Conservation (phyloP, 2,329 filamentous ascomycete species). For the Colletotrichum sansevieriae region DNA sequence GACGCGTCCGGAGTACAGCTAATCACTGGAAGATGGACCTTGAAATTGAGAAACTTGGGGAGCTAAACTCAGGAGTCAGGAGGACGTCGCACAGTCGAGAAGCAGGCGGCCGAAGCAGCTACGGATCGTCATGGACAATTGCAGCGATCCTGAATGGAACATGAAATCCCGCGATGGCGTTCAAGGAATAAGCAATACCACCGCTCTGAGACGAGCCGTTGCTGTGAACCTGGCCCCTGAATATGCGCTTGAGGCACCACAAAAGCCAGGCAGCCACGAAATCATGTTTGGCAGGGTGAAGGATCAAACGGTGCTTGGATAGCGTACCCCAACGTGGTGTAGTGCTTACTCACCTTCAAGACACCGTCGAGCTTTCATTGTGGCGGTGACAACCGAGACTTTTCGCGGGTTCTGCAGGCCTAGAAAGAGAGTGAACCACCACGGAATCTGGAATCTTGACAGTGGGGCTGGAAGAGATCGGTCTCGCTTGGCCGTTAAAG, state of each 20-base stretch:
- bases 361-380: neutral
- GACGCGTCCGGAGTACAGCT: too few relatives aligned
- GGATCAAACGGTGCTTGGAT: conserved; percentile 15
- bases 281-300: conserved; percentile 7
- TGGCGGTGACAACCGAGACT: conserved; percentile 2
- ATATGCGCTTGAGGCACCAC: neutral
- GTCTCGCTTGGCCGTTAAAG: neutral
- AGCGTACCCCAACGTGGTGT: conserved; percentile 3
- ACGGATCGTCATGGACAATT: too few relatives aligned
- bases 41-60: neutral
- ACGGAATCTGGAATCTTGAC: too few relatives aligned
- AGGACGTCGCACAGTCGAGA: neutral
- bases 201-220: neutral
- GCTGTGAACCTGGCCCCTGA: neutral
- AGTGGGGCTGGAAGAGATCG: neutral
- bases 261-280: conserved; percentile 9
- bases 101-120: neutral
- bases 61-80: neutral
- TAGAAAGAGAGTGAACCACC: neutral
- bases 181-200: neutral
- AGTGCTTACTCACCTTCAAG: conserved; percentile 3
- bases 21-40: neutral
- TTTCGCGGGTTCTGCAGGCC: neutral
- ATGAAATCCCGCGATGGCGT: conserved; percentile 4
- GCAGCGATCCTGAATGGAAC: conserved; percentile 1